Evolutionary conservation across 2,329 filamentous ascomycete genomes (phyloP).

Genomic region (Claviceps pazoutovae): DNA sequence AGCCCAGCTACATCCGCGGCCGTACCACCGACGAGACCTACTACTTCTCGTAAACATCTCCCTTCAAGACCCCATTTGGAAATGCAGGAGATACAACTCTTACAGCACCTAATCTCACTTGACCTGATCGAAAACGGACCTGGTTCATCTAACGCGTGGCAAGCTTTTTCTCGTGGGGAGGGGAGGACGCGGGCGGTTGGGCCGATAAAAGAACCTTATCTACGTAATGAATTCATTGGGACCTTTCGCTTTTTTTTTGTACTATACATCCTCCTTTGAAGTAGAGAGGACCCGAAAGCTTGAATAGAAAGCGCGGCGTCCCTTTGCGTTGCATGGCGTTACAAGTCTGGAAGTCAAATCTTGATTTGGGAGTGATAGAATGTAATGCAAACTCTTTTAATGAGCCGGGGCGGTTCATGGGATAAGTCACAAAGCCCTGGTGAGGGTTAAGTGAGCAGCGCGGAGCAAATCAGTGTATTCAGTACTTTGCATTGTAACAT

Average conservation of each 20-base stretch:
- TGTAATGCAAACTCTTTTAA: too few species aligned
- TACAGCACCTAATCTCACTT: not conserved
- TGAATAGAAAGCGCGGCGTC: constrained; percentile 11
- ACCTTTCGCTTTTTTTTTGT: constrained; percentile 15
- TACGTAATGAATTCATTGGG: constrained; percentile 18
- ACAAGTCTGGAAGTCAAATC: too few species aligned
- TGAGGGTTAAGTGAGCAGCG: too few species aligned
- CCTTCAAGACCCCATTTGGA: not conserved
- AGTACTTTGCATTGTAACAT: too few species aligned
- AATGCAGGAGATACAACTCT: not conserved
- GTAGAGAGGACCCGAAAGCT: constrained; percentile 11
- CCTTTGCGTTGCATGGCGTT: not conserved
- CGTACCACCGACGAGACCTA: constrained; percentile 85
- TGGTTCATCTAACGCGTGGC: not conserved
- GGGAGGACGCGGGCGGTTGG: not conserved
- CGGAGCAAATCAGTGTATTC: too few species aligned
- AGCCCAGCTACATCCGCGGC: constrained; percentile 79
- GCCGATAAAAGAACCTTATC: constrained; percentile 2
- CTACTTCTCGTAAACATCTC: constrained; percentile 52
- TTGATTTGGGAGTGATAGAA: too few species aligned
- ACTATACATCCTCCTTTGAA: constrained; percentile 11
- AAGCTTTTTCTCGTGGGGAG: not conserved
- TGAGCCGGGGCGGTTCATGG: too few species aligned
- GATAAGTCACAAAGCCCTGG: too few species aligned
- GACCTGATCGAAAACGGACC: not conserved